Conservation (phyloP, 805 yeast species). For the Alloascoidea hylecoeti region DNA sequence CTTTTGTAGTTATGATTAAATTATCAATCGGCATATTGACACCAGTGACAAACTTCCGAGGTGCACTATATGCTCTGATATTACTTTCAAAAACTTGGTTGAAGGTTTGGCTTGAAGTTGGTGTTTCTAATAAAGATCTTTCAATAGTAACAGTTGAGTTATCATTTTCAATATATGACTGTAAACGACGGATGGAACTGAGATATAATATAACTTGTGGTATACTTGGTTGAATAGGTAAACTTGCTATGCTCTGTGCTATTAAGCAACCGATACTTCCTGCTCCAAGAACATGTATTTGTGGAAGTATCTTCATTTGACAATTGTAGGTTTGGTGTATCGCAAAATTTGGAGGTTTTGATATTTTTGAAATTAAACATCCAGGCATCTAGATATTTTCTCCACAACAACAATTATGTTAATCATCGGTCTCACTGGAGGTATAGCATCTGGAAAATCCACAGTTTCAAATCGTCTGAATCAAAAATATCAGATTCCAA, state of each 20-base stretch:
- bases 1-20: slow-evolving; percentile 67
- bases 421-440: slow-evolving; percentile 92
- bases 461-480: slow-evolving; percentile 59
- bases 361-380: too few species aligned
- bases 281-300: slow-evolving; percentile 29
- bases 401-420: too few species aligned
- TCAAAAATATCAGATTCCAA: slow-evolving; percentile 23
- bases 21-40: slow-evolving; percentile 26
- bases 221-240: slow-evolving; percentile 19
- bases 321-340: neutral
- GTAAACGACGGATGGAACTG: slow-evolving; percentile 24
- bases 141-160: slow-evolving; percentile 23
- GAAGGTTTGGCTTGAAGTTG: neutral
- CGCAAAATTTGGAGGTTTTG: too few species aligned
- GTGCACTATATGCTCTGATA: slow-evolving; percentile 17
- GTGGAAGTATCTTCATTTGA: neutral
- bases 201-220: slow-evolving; percentile 28
- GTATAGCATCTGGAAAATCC: slow-evolving; percentile 93
- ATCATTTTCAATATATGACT: slow-evolving; percentile 21
- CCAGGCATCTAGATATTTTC: too few species aligned
- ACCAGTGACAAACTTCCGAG: slow-evolving; percentile 14
- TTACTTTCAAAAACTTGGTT: slow-evolving; percentile 7
- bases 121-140: slow-evolving; percentile 8
- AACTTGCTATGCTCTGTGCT: slow-evolving; percentile 30
- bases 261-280: slow-evolving; percentile 38